phyloP scores from a whole-genome alignment of 139 green algal species.

The Asterochloris erici region DNA sequence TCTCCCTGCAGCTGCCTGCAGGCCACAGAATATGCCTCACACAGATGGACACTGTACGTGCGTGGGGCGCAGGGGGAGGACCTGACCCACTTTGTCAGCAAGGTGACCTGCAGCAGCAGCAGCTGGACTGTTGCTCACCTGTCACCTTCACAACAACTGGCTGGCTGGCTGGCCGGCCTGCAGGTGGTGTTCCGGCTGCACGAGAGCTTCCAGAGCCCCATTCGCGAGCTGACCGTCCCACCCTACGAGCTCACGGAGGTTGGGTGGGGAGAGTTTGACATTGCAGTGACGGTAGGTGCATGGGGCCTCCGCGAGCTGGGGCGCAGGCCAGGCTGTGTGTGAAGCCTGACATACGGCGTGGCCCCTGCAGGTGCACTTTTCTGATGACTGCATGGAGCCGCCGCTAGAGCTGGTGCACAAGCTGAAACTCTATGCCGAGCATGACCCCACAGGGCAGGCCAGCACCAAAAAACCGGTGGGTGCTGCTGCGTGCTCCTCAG shows the following conservation, averaged over 20 bases:
- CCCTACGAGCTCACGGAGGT: slow-evolving; percentile 73
- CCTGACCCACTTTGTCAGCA: slow-evolving; percentile 72
- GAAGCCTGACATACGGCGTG: neutral
- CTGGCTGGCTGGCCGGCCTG: neutral
- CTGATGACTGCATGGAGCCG: slow-evolving; percentile 58
- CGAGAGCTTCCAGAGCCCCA: slow-evolving; percentile 75
- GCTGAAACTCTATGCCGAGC: slow-evolving; percentile 81
- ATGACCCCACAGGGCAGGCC: slow-evolving; percentile 28
- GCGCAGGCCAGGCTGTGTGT: neutral
- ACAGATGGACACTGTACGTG: slow-evolving; percentile 95
- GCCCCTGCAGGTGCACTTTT: slow-evolving; percentile 62
- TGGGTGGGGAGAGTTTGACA: slow-evolving; percentile 98
- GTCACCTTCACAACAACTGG: neutral
- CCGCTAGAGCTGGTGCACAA: slow-evolving; percentile 73
- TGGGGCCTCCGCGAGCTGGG: neutral
- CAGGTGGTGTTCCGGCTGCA: slow-evolving; percentile 93
- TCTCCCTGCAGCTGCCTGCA: slow-evolving; percentile 21
- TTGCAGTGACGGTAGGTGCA: slow-evolving; percentile 52
- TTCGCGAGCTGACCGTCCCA: slow-evolving; percentile 45
- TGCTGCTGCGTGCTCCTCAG: neutral
- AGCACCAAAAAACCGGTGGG: slow-evolving; percentile 70
- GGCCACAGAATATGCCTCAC: slow-evolving; percentile 61
- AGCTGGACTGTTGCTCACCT: neutral
- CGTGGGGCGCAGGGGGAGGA: slow-evolving; percentile 73
- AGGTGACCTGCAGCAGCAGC: slow-evolving; percentile 25